Base-by-base conservation (phyloP, 2,329 filamentous ascomycete species). In the Cladosporium sp. region DNA sequence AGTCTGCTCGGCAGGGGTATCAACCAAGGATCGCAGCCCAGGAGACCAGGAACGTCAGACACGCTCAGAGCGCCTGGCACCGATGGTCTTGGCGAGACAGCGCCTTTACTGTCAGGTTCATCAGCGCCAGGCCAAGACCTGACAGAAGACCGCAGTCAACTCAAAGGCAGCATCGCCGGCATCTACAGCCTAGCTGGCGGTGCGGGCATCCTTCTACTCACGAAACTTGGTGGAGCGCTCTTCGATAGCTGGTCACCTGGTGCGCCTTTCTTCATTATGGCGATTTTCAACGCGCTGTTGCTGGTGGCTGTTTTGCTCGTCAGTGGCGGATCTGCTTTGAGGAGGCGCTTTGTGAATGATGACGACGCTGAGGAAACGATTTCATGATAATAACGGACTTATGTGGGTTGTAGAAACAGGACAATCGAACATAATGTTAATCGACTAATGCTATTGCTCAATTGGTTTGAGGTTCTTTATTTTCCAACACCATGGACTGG, bases 251-350 rank as follows among this genome's bases (percentile, higher is more conserved):
- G 83, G 47, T 84, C 84, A 1, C 77, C 78, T 2, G 86, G 87
- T 0, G 86, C 88, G 9, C 93, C 93, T 0, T 97, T 98, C 66
- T 95, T 90, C 65, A 85, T 97, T 77, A 92, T 98, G 84, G 90
- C 91, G 0, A 73, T 74, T 0, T 97, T 97, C 66, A 97, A 97
- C 64, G 86, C 71, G 0, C 56, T 88, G 1, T 67, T 96, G 49
- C 71, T 94, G 11, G 63, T 82, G 5, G 64, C 61, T 2, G 62
- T 67, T 15, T 25, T 62, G 3, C 18, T 59, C 3, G 57, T 67
- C 7, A 54, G 59, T 3, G 59, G 54, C 38, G 55, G 60, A 13
- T 41, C 25, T 13, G 53, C 51, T 12, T 13, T 57, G 7, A 27
- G 39, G 50, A 55, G 47, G 19, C 32, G 20, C 13, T 15, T 38